Conservation (phyloP, 2,329 filamentous ascomycete species). For the Colletotrichum neosansevieriae region DNA sequence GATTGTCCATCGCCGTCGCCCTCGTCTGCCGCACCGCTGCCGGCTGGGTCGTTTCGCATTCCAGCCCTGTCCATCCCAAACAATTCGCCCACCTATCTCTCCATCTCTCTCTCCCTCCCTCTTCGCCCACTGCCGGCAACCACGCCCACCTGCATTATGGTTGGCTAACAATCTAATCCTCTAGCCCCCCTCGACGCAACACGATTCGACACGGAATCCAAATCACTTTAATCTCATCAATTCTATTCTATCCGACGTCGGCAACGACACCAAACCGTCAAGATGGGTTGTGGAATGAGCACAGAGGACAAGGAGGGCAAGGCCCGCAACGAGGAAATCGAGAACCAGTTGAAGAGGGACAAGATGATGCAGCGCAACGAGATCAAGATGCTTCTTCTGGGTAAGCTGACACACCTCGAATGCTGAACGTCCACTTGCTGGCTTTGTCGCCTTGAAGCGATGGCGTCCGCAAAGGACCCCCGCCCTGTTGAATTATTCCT, state of each 20-base stretch:
- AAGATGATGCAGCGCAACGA: slow-evolving; percentile 99
- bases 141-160: slow-evolving; percentile 23
- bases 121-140: slow-evolving; percentile 14
- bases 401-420: slow-evolving; percentile 61
- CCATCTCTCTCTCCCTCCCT: slow-evolving; percentile 16
- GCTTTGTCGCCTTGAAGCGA: not conserved
- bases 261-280: slow-evolving; percentile 60
- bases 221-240: slow-evolving; percentile 33
- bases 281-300: slow-evolving; percentile 99
- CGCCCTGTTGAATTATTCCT: not conserved
- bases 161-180: slow-evolving; percentile 28
- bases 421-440: not conserved
- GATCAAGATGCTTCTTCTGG: slow-evolving; percentile 99
- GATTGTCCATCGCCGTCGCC: slow-evolving; percentile 10
- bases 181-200: slow-evolving; percentile 23
- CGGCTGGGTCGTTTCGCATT: slow-evolving; percentile 30
- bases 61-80: slow-evolving; percentile 34
- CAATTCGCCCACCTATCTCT: slow-evolving; percentile 5
- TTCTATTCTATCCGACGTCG: slow-evolving; percentile 27
- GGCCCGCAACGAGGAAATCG: slow-evolving; percentile 99
- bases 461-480: not conserved
- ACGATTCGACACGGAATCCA: slow-evolving; percentile 22
- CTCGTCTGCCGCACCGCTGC: slow-evolving; percentile 14
- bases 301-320: slow-evolving; percentile 99
- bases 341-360: slow-evolving; percentile 98